Base-by-base conservation (phyloP, 441 rosid genomes). In the Rhodomyrtus psidioides region DNA sequence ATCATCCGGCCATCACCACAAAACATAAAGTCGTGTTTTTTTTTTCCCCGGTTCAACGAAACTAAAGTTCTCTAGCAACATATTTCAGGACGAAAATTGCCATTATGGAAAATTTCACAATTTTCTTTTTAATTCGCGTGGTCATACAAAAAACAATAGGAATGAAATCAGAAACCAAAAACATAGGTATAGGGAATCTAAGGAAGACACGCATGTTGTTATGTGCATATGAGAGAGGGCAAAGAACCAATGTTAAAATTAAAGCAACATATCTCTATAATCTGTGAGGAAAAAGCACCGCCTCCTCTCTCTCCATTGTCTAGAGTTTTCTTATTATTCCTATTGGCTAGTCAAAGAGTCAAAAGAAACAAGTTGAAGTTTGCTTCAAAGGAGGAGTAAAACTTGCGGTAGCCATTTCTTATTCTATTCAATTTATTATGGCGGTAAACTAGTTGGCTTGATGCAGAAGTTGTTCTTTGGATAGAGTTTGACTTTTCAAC, bases 1-100 rank as follows among this genome's bases (percentile, higher is more conserved):
- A 99, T 94, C 99, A 96, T 96, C 99, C 96, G 92, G 84, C 87
- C 89, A 89, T 81, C 42, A 59, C 76, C 42, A 89, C 59, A 83
- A 10, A 81, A 60, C 55, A 34, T 76, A 12, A 42, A 5, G 5
- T 42, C 6, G 6, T 42, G n/a, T 28, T 15, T 27, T 62, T 3
- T n/a, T n/a, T n/a, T n/a, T 34, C 34, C 5, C 34, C 7, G 12
- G 46, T 19, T 65, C 76, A 26, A 34, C 15, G 10, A 62, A 34
- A 34, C 26, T 34, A 65, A 65, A n/a, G 76, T 34, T 65, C 46
- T 6, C 14, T 19, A 34, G 34, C 76, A 34, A 65, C 46, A 34
- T 9, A 34, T 15, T 34, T 34, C 34, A 65, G n/a, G 46, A 65
- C 21, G 34, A 34, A 53, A 26, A 27, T 46, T 51, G 57, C 75